A percentile compares a stretch with the other conserved stretches of the same genome.
Evolutionary conservation across 2,329 filamentous ascomycete genomes (phyloP).

Genomic region (Hymenoscyphus occultus): DNA sequence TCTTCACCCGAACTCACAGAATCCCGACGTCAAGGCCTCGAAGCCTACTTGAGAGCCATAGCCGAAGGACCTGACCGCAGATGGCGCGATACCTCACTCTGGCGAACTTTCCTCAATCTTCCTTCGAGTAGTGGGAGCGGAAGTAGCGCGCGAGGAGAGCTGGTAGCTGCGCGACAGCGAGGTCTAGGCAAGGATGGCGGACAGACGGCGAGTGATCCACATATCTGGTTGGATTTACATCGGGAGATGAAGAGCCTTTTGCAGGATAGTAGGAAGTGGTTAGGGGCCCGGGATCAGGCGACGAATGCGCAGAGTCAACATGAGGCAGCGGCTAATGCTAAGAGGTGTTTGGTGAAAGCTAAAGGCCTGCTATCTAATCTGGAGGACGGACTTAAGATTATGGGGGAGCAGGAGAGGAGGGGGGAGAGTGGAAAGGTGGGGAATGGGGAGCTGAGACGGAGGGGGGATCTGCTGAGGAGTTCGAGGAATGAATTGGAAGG

Average conservation of each 20-base stretch:
- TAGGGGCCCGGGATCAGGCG: constrained; percentile 67
- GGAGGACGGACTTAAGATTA: constrained; percentile 60
- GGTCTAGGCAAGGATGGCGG: constrained; percentile 24
- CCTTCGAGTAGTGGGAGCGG: constrained; percentile 46
- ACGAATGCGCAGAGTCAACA: constrained; percentile 50
- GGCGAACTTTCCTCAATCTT: constrained; percentile 71
- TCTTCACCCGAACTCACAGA: constrained; percentile 68
- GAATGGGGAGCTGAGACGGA: constrained; percentile 69
- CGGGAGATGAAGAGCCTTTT: constrained; percentile 69
- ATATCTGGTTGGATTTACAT: constrained; percentile 73
- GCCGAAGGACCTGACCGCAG: constrained; percentile 69
- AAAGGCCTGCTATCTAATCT: constrained; percentile 61
- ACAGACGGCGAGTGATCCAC: constrained; percentile 32
- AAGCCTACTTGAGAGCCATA: constrained; percentile 69
- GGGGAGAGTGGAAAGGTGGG: constrained; percentile 48
- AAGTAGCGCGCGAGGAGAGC: constrained; percentile 32
- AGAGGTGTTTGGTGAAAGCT: constrained; percentile 68
- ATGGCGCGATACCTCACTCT: constrained; percentile 72
- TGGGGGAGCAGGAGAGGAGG: constrained; percentile 47
- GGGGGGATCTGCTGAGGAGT: constrained; percentile 66
- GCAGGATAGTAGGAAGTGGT: constrained; percentile 61
- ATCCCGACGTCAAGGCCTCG: constrained; percentile 63
- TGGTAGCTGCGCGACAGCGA: constrained; percentile 30
- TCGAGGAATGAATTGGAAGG: constrained; percentile 73
- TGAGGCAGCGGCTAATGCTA: constrained; percentile 71